phyloP scores from a whole-genome alignment of 2,329 filamentous ascomycete genomes.

The Xylaria sp. region DNA sequence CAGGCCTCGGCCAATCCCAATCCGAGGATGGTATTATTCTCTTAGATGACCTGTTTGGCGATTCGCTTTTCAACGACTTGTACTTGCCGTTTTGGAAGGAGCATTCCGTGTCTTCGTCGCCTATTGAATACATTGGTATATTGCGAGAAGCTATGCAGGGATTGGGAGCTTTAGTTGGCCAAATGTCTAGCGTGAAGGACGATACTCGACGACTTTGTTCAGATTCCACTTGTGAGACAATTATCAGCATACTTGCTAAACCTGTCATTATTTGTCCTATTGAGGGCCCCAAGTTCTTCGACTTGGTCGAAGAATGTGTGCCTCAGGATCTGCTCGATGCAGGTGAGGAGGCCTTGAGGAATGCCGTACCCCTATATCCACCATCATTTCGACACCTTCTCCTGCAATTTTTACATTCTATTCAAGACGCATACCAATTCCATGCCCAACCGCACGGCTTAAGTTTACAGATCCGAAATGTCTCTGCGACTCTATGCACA shows the following conservation, averaged over 20 bases:
- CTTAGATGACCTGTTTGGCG: constrained; percentile 49
- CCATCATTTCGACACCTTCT: constrained; percentile 49
- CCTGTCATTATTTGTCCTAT: constrained; percentile 46
- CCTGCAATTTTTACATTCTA: constrained; percentile 43
- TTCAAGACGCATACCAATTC: constrained; percentile 43
- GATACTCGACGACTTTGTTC: constrained; percentile 44
- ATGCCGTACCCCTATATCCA: constrained; percentile 46
- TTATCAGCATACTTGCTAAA: constrained; percentile 45
- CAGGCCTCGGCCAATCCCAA: constrained; percentile 28
- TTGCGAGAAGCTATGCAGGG: constrained; percentile 47
- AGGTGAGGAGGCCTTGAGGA: constrained; percentile 44
- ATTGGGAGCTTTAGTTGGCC: constrained; percentile 45
- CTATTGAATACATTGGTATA: constrained; percentile 42
- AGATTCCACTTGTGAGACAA: constrained; percentile 44
- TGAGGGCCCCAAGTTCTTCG: constrained; percentile 37
- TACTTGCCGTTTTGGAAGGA: constrained; percentile 47
- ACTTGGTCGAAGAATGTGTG: constrained; percentile 26
- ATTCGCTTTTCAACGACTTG: constrained; percentile 46
- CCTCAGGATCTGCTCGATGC: constrained; percentile 44
- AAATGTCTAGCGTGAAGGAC: constrained; percentile 40
- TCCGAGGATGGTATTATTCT: constrained; percentile 26
- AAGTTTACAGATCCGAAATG: constrained; percentile 47
- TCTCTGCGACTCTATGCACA: constrained; percentile 60
- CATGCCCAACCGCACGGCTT: constrained; percentile 36
- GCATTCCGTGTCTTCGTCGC: constrained; percentile 30